Conservation (phyloP, 306 rosid species). For the Gynostemma pentaphyllum region DNA sequence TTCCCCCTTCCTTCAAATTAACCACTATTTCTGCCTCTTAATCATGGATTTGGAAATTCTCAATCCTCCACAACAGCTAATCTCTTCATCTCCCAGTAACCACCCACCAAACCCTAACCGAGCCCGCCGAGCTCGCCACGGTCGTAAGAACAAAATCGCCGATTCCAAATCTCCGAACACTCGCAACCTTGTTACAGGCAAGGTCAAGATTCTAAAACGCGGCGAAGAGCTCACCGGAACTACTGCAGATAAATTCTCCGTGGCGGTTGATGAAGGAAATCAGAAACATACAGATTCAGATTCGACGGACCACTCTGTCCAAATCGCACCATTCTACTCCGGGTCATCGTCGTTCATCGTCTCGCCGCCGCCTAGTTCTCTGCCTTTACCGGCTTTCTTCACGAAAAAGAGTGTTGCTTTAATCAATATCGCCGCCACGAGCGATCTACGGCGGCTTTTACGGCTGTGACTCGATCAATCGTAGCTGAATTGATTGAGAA, state of each 20-base stretch:
- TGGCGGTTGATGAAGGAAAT: no score
- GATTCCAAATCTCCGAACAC: not conserved
- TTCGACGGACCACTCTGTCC: no score
- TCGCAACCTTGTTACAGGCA: constrained; percentile 14
- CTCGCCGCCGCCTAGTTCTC: constrained; percentile 45
- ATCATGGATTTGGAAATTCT: no score
- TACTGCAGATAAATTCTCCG: not conserved
- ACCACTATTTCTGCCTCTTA: no score
- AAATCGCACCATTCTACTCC: constrained; percentile 38
- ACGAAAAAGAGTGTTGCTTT: constrained; percentile 7
- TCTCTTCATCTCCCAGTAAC: no score
- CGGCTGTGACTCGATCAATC: no score
- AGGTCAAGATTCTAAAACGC: constrained; percentile 34
- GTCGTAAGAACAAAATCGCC: not conserved
- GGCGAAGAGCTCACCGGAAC: constrained; percentile 14
- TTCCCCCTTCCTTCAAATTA: no score
- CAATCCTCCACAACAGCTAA: no score
- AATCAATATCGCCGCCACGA: constrained; percentile 17
- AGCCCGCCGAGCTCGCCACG: not conserved
- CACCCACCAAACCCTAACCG: no score
- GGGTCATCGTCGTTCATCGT: constrained; percentile 19
- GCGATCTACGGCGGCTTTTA: no score
- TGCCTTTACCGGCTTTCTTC: constrained; percentile 44
- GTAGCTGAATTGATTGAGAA: no score
- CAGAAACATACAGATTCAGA: no score